These are phyloP conservation scores for Mortierella sp. DNA, from an alignment of 371 early-diverging fungal genomes.

Conservation along the genomic window DNA sequence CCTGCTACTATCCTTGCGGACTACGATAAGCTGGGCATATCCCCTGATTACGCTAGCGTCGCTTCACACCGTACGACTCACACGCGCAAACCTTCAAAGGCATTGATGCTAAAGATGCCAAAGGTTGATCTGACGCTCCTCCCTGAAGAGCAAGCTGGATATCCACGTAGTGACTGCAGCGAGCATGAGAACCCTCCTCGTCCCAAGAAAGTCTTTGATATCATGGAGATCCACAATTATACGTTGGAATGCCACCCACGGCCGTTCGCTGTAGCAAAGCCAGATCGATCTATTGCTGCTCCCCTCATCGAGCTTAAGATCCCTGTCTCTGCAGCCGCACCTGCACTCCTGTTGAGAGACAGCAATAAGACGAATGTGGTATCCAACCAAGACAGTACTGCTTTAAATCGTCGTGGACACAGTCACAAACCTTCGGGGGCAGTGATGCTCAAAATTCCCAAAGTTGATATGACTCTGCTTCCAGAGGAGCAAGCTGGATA, in stretches of 20 bases:
- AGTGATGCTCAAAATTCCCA: slow-evolving; percentile 10
- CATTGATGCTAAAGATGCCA: slow-evolving; percentile 16
- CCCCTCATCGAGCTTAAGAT: neutral
- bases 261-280: neutral
- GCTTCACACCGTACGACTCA: neutral
- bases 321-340: neutral
- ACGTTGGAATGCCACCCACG: neutral
- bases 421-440: neutral
- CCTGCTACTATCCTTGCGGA: neutral
- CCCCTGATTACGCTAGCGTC: neutral
- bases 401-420: neutral
- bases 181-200: slow-evolving; percentile 21
- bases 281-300: neutral
- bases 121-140: slow-evolving; percentile 14
- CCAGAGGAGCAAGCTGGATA: slow-evolving; percentile 30
- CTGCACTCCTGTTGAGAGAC: no score
- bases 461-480: slow-evolving; percentile 12
- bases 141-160: slow-evolving; percentile 32
- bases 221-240: slow-evolving; percentile 3
- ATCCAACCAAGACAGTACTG: neutral
- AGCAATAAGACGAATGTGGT: neutral
- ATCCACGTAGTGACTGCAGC: slow-evolving; percentile 9
- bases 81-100: slow-evolving; percentile 11
- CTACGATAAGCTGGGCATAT: neutral
- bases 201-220: slow-evolving; percentile 6